Conservation (phyloP, 805 yeast genomes). For the Maudiozyma pseudohumilis region DNA sequence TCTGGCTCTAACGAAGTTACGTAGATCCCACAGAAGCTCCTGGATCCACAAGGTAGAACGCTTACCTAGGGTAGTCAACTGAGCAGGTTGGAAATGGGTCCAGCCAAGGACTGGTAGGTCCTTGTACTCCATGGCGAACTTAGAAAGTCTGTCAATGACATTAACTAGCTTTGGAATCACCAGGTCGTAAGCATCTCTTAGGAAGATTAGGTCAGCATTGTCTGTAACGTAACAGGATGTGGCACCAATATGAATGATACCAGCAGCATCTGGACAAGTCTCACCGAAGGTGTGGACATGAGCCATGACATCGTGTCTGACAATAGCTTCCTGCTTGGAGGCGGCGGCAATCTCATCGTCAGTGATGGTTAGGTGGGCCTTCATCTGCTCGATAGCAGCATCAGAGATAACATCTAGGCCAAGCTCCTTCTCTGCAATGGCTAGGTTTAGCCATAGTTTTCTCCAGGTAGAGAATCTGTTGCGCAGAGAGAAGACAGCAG, state of each 20-base stretch:
- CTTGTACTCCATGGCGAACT: conserved; percentile 85
- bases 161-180: conserved; percentile 91
- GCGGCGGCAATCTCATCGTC: conserved; percentile 91
- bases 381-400: conserved; percentile 85
- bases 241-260: conserved; percentile 96
- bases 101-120: conserved; percentile 96
- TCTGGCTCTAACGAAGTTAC: conserved; percentile 93
- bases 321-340: conserved; percentile 88
- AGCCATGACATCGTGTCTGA: conserved; percentile 99
- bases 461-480: conserved; percentile 98
- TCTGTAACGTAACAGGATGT: conserved; percentile 97
- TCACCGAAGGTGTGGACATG: conserved; percentile 94
- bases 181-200: conserved; percentile 90
- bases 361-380: conserved; percentile 64
- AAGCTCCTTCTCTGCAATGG: conserved; percentile 88
- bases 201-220: conserved; percentile 92
- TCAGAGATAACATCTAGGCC: conserved; percentile 81
- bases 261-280: conserved; percentile 91
- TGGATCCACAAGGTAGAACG: conserved; percentile 97
- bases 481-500: conserved; percentile 80
- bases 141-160: conserved; percentile 80
- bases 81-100: conserved; percentile 99
- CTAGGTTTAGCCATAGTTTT: conserved; percentile 89
- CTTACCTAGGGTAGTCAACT: conserved; percentile 96
- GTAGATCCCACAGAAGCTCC: conserved; percentile 93